Evolutionary conservation across 306 rosid genomes (phyloP).

Genomic region (Medicago ruthenica): DNA sequence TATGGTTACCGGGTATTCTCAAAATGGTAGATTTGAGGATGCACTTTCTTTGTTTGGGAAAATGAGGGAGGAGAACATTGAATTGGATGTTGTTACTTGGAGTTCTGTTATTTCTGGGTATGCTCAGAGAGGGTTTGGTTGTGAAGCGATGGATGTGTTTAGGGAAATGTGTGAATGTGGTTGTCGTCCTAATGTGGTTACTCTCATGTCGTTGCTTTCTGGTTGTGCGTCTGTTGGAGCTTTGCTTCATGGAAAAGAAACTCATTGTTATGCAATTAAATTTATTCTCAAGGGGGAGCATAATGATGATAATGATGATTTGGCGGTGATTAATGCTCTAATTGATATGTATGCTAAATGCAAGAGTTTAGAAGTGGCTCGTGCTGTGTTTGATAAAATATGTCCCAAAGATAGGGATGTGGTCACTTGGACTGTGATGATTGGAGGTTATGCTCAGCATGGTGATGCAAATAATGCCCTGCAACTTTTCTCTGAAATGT

Average conservation of each 20-base stretch:
- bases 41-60: conserved; percentile 64
- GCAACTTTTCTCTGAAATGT: conserved; percentile 73
- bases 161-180: conserved; percentile 67
- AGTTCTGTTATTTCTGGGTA: conserved; percentile 81
- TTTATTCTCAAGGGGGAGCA: conserved; percentile 51
- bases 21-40: conserved; percentile 64
- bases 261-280: conserved; percentile 75
- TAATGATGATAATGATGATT: conserved; percentile 57
- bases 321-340: conserved; percentile 77
- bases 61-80: conserved; percentile 67
- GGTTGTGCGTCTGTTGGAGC: conserved; percentile 82
- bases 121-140: conserved; percentile 77
- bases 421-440: conserved; percentile 91
- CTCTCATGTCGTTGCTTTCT: conserved; percentile 82
- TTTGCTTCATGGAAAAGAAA: conserved; percentile 72
- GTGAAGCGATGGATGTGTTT: conserved; percentile 73
- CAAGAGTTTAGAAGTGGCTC: conserved; percentile 56
- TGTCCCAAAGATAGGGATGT: conserved; percentile 60
- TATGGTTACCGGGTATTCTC: conserved; percentile 87
- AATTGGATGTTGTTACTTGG: conserved; percentile 88
- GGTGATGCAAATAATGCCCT: conserved; percentile 84
- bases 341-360: conserved; percentile 94
- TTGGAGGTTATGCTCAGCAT: conserved; percentile 91
- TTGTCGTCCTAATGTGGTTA: conserved; percentile 68
- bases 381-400: conserved; percentile 62